Percentiles rank a stretch among this genome's conserved stretches.
phyloP scores from a whole-genome alignment of 139 green algal species.

The Micractinium sp. region DNA sequence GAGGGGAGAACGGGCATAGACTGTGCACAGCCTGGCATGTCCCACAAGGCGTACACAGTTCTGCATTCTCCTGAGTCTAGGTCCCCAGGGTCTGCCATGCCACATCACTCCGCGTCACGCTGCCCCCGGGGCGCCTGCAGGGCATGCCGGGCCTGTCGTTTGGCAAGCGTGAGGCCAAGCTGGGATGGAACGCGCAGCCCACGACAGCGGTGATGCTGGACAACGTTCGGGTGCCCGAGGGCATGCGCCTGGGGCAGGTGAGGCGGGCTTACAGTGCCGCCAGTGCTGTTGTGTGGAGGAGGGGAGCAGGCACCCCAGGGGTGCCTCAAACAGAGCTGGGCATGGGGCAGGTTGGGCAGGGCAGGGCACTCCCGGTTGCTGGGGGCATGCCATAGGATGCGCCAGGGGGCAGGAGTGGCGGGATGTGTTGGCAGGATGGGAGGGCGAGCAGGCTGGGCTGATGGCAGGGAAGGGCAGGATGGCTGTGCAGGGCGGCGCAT shows the following conservation, averaged over 20 bases:
- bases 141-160: constrained; percentile 72
- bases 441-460: not conserved
- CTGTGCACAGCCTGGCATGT: not conserved
- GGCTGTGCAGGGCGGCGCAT: not conserved
- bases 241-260: constrained; percentile 55
- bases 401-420: too few species aligned
- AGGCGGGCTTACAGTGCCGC: not conserved
- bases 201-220: constrained; percentile 74
- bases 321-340: not conserved
- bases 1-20: too few species aligned
- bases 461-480: not conserved
- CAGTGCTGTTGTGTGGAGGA: not conserved
- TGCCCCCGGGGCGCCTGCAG: constrained; percentile 43
- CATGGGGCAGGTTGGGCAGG: not conserved
- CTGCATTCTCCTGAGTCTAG: too few species aligned
- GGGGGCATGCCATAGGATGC: too few species aligned
- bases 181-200: constrained; percentile 87
- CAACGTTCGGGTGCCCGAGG: constrained; percentile 60
- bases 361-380: too few species aligned
- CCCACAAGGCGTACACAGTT: too few species aligned
- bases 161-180: constrained; percentile 79
- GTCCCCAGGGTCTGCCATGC: too few species aligned
- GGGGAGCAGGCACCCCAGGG: too few species aligned
- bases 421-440: too few species aligned
- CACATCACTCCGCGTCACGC: too few species aligned